Base-by-base conservation (phyloP, 768 basidiomycete genomes). In the Lactifluus volemus region DNA sequence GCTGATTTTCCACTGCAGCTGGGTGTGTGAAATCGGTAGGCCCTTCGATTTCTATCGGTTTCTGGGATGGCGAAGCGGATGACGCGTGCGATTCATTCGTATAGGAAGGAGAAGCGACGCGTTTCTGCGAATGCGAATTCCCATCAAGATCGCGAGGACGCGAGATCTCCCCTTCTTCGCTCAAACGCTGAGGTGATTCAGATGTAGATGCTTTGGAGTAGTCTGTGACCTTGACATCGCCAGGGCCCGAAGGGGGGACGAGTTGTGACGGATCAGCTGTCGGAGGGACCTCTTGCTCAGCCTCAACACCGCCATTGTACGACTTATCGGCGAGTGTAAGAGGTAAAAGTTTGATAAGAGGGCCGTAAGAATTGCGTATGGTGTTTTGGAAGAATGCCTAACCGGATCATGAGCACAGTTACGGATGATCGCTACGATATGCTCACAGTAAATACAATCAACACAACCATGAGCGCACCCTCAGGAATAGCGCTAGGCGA, bases 21-120 rank as follows among this genome's bases (percentile, higher is more conserved):
- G 96, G 96, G 67, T 96, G 96, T 52, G 88, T 84, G 74, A 96
- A 98, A 17, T 87, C 85, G 71, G 63, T 72, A 54, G 52, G 71
- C 3, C 61, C 45, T 42, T 72, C 68, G 47, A 64, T 67, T 53
- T 71, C 65, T 34, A 74, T 71, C 49, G 64, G 65, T 34, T 49
- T 73, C 64, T 55, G 69, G 65, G 49, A 67, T 61, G 36, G 61
- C 52, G 49, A 49, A 49, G 38, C 59, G 52, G 32, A 66, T 15
- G 49, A 67, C 12, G 51, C 34, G 42, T 47, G 61, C 29, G 49
- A 54, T 44, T 58, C 59, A 10, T 53, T 56, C 49, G 67, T 55
- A 49, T 53, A 49, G 10, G 45, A 49, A 17, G 53, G 48, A 5
- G 58, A 45, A 12, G 53, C 32, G 10, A 7, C 10, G 25, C 49